Evolutionary conservation across 2,329 filamentous ascomycete species (phyloP).

Genomic region (Trichoderma polysporum): DNA sequence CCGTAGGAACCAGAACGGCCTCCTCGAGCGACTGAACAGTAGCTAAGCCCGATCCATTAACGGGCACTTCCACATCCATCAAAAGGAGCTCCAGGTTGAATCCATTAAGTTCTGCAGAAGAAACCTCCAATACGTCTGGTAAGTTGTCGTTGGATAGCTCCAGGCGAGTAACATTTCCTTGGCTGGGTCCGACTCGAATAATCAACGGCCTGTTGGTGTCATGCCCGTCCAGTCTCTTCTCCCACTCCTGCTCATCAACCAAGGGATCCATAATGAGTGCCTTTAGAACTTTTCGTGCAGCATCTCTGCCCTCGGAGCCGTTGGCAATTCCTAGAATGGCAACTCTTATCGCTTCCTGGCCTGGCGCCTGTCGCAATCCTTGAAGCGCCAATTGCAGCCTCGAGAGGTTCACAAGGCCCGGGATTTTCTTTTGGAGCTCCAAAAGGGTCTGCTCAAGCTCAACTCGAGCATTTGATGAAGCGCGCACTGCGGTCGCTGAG

Average conservation of each 20-base stretch:
- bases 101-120: conserved; percentile 60
- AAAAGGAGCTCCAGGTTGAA: conserved; percentile 65
- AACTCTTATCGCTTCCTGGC: conserved; percentile 58
- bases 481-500: conserved; percentile 26
- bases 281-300: conserved; percentile 65
- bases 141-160: conserved; percentile 37
- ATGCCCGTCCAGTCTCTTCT: conserved; percentile 56
- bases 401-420: conserved; percentile 65
- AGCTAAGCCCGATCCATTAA: conserved; percentile 33
- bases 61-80: conserved; percentile 48
- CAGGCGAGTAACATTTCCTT: conserved; percentile 32
- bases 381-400: conserved; percentile 69
- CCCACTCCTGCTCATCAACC: conserved; percentile 63
- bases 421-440: conserved; percentile 60
- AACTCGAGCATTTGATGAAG: conserved; percentile 39
- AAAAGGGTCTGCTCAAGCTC: conserved; percentile 61
- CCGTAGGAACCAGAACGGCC: conserved; percentile 69
- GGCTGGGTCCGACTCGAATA: conserved; percentile 51
- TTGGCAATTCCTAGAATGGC: conserved; percentile 53
- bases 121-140: conserved; percentile 60
- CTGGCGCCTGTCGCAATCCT: conserved; percentile 57
- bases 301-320: conserved; percentile 41
- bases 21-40: conserved; percentile 54
- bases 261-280: conserved; percentile 71
- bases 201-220: conserved; percentile 59